Evolutionary conservation across 495 filamentous ascomycete species (phyloP), one percentile per base, ranked within the genome.

Genomic region (Podospora comata): DNA sequence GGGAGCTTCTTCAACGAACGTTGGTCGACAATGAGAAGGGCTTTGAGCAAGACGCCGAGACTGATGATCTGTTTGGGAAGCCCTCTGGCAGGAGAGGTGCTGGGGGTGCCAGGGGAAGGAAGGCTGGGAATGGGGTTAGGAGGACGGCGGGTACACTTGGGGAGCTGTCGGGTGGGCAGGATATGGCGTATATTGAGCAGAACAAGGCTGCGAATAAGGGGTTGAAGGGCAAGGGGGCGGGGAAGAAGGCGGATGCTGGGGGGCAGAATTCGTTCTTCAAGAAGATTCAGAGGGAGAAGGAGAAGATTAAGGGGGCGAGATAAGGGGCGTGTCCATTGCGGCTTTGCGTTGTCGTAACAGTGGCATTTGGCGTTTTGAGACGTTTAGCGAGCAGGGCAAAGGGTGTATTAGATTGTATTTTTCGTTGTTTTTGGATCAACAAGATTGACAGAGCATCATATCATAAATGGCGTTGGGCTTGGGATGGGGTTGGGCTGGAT

Each of bases 151-250:
- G 92, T 19, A 94, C 86, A 55, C 84, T 99, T 61, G 89, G 89
- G 62, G 94, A 94, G 66, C 81, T 97, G 64, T 90, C 89, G 30
- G 95, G 95, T 56, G 95, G 93, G 0, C 91, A 96, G 76, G 92
- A 95, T 72, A 97, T 98, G 94, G 94, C 94, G 30, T 98, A 98
- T 76, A 89, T 94, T 64, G 96, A 99, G 79, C 81, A 96, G 75
- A 86, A 94, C 74, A 94, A 92, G 82, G 88, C 89, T 62, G 91
- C 92, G 69, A 86, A 87, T 67, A 82, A 82, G 79, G 79, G 71
- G 61, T 91, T 96, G 74, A 89, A 87, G 79, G 39, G 39, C 2
- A 48, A 48, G 15, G 39, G 6, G 39, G 39, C 39, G 39, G 39
- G 39, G 39, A 89, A 87, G 80, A 82, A 93, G 53, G 85, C 90